Conservation (phyloP, 2,329 filamentous ascomycete species). For the Fusarium sp. region DNA sequence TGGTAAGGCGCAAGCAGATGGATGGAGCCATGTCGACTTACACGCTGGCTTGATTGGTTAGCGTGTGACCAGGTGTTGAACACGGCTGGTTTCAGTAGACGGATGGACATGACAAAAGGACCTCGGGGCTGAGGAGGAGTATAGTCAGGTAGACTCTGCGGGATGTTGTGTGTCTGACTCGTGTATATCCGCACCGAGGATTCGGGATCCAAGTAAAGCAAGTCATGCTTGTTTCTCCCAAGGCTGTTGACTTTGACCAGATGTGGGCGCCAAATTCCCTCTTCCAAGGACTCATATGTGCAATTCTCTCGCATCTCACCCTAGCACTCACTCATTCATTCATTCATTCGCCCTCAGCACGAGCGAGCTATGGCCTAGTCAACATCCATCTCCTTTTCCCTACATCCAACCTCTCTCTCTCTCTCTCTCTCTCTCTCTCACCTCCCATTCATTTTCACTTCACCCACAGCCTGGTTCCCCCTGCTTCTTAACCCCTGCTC, state of each 20-base stretch:
- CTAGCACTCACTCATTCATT: too few species aligned
- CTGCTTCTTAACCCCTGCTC: constrained; percentile 4
- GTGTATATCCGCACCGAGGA: not conserved
- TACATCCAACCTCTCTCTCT: not conserved
- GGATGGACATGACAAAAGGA: constrained; percentile 12
- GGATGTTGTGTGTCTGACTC: not conserved
- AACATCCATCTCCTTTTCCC: too few species aligned
- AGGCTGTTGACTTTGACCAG: not conserved
- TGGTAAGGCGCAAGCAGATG: constrained; percentile 19
- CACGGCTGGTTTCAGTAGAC: constrained; percentile 23
- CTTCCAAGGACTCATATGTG: too few species aligned
- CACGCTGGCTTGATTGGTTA: not conserved
- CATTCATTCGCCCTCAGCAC: too few species aligned
- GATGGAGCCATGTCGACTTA: not conserved
- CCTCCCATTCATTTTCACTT: too few species aligned
- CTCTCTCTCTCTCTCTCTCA: too few species aligned
- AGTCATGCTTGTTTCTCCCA: not conserved
- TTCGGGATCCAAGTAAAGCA: not conserved
- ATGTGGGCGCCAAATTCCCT: too few species aligned
- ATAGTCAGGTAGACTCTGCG: not conserved
- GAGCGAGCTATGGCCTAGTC: too few species aligned
- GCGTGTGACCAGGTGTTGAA: not conserved
- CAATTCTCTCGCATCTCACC: too few species aligned
- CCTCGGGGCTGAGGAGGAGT: too few species aligned
- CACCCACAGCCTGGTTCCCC: not conserved